Evolutionary conservation across 2,329 filamentous ascomycete genomes (phyloP), one percentile per base, ranked within the genome.

Genomic region (Anthostomella pinea): DNA sequence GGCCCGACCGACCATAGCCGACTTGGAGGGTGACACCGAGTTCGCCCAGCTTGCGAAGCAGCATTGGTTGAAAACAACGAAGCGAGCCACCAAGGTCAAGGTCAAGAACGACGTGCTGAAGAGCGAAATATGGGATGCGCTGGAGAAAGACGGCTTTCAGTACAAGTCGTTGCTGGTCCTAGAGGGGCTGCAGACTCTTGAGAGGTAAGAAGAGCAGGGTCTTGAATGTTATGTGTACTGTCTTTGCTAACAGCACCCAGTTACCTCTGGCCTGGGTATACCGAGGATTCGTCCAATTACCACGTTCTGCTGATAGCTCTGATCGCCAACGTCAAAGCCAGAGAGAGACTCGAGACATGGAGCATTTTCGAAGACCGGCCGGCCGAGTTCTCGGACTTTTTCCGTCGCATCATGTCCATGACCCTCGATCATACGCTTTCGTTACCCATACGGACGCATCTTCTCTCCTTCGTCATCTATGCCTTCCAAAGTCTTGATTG

Each of bases 401-500:
- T 97, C 65, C 85, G 87, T 49, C 87, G 93, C 49, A 77, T 95
- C 19, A 75, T 97, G 2, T 93, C 89, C 21, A 83, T 97, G 79
- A 88, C 77, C 44, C 75, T 93, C 51, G 86, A 91, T 57, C 69
- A 67, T 44, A 81, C 83, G 2, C 65, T 89, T 14, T 73, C 82
- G 15, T 66, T 75, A 23, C 68, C 72, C 18, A 75, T 95, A 36
- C 81, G 87, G 43, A 86, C 85, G 7, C 83, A 95, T 34, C 77
- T 97, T n/a, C 70, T 98, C 15, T 85, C 79, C 16, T 97, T 97
- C 63, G 74, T 97, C 45, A 94, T 95, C 33, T 80, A 83, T 49
- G 87, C 91, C 22, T 98, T 96, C 59, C 90, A 97, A 62, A 96
- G 89, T 30, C 73, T 98, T 20, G 94, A 98, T 60, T 90, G 82